These are phyloP conservation scores for Secale cereale DNA, from an alignment of 176 grass and related monocot species.

Conservation along the genomic window DNA sequence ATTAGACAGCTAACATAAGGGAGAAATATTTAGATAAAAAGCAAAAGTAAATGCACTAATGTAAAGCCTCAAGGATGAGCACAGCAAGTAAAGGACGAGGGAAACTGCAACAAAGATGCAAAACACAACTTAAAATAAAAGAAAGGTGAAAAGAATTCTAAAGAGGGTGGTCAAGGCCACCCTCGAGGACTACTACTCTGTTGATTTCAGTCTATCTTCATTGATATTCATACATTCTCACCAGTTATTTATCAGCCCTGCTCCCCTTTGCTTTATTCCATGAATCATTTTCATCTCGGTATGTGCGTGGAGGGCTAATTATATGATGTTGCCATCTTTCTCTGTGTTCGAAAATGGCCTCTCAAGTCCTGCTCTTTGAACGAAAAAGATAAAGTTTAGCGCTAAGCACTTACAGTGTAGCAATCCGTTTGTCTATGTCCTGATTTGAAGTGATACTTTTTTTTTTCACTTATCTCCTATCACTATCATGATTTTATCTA, in stretches of 20 bases:
- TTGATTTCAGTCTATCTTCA: slow-evolving; percentile 62
- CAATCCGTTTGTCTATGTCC: slow-evolving; percentile 25
- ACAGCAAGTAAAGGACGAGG: slow-evolving; percentile 44
- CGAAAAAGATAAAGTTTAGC: slow-evolving; percentile 44
- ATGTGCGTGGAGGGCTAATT: slow-evolving; percentile 47
- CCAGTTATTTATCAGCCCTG: slow-evolving; percentile 22
- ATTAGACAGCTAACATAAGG: slow-evolving; percentile 37
- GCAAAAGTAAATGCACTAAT: slow-evolving; percentile 88
- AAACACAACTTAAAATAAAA: slow-evolving; percentile 34
- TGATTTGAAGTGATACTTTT: slow-evolving; percentile 30
- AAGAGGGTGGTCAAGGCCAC: slow-evolving; percentile 68
- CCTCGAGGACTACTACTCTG: slow-evolving; percentile 51
- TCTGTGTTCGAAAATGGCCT: slow-evolving; percentile 32
- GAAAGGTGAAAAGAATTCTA: slow-evolving; percentile 39
- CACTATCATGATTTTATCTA: slow-evolving; percentile 24
- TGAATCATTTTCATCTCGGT: slow-evolving; percentile 46
- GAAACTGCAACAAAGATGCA: slow-evolving; percentile 54
- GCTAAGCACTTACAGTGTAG: slow-evolving; percentile 26
- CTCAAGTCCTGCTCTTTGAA: slow-evolving; percentile 42
- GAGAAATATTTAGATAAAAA: slow-evolving; percentile 49
- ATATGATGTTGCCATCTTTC: slow-evolving; percentile 44
- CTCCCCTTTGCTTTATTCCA: slow-evolving; percentile 41
- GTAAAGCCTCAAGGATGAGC: slow-evolving; percentile 52
- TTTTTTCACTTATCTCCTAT: slow-evolving; percentile 26
- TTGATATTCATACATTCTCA: slow-evolving; percentile 60